Base-by-base conservation (phyloP, 202 grass and related monocot genomes). In the Panicum hallii region DNA sequence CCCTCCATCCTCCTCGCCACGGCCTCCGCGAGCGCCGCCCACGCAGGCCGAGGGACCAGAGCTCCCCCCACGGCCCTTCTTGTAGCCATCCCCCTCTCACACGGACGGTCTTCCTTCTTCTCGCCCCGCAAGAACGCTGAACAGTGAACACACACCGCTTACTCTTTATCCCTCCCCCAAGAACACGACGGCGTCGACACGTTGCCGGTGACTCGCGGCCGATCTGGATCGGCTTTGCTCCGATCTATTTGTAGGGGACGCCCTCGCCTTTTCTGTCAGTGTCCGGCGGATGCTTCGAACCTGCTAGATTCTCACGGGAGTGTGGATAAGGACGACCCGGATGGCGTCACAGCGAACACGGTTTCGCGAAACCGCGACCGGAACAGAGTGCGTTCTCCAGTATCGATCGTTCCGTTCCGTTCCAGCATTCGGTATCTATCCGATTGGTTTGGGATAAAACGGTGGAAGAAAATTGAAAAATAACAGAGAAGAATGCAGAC, bases 71-170 rank as follows among this genome's bases (percentile, higher is more conserved):
- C 43, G 28, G 88, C 53, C 4, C 61, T 86, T 83, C 84, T 92
- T 90, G 88, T 91, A 72, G 88, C 87, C 90, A 91, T 92, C 30
- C 2, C 43, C 15, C 70, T 11, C 11, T 3, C 26, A 23, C 13
- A 17, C 70, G 70, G 11, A 17, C 70, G 70, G 11, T 20, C 19
- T 75, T 16, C 73, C 7, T 40, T 30, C 49, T 82, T 58, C 56
- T 81, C 86, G 73, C 45, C 5, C 54, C 41, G 34, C 78, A 86
- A 72, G 70, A 87, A 47, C 45, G 61, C 41, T 3, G 45, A 6
- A 0, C n/a, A n/a, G 28, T 3, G 45, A 6, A 0, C n/a, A n/a
- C 64, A 17, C 49, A 2, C 49, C 13, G 7, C 2, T 13, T 3
- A 11, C 4, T 23, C 66, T 61, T 3, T 46, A 49, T 78, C 82